phyloP scores from a whole-genome alignment of 2,329 filamentous ascomycete species.

The Plectosphaerella sp. region DNA sequence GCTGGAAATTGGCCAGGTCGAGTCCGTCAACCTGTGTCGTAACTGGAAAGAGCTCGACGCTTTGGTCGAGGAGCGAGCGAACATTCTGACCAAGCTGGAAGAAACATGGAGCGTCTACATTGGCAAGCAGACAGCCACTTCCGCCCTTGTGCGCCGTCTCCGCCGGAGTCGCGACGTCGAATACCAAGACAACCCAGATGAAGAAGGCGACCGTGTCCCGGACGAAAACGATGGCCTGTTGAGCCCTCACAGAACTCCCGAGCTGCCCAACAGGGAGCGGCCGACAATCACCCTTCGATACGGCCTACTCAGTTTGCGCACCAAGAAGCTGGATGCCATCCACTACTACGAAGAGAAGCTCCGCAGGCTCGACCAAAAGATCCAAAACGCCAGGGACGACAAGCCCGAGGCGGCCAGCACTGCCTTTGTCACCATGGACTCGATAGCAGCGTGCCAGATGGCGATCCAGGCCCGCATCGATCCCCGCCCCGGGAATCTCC shows the following conservation, averaged over 20 bases:
- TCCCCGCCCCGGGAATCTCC: conserved; percentile 77
- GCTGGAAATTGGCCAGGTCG: conserved; percentile 83
- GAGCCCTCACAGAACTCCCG: conserved; percentile 7
- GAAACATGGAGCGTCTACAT: conserved; percentile 76
- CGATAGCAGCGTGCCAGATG: conserved; percentile 90
- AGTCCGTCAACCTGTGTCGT: conserved; percentile 79
- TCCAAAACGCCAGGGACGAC: conserved; percentile 65
- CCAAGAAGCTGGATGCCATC: conserved; percentile 78
- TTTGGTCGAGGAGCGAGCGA: conserved; percentile 63
- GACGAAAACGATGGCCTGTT: conserved; percentile 60
- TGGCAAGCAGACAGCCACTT: conserved; percentile 44
- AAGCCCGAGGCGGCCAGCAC: conserved; percentile 74
- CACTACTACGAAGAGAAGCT: conserved; percentile 91
- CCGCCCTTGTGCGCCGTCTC: neutral
- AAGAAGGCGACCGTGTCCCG: conserved; percentile 37
- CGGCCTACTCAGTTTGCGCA: conserved; percentile 69
- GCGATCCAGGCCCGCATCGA: conserved; percentile 92
- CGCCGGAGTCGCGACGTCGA: conserved; percentile 10
- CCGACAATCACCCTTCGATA: conserved; percentile 75
- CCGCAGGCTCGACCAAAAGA: conserved; percentile 70
- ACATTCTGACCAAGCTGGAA: conserved; percentile 69
- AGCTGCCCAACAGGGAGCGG: conserved; percentile 38
- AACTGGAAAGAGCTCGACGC: conserved; percentile 81
- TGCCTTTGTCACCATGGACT: conserved; percentile 97
- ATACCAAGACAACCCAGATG: conserved; percentile 21